A percentile compares a stretch with the other conserved stretches of the same genome.
These are phyloP conservation scores for Neurospora crassa DNA, from an alignment of 2,329 filamentous ascomycete species.

Conservation along the genomic window DNA sequence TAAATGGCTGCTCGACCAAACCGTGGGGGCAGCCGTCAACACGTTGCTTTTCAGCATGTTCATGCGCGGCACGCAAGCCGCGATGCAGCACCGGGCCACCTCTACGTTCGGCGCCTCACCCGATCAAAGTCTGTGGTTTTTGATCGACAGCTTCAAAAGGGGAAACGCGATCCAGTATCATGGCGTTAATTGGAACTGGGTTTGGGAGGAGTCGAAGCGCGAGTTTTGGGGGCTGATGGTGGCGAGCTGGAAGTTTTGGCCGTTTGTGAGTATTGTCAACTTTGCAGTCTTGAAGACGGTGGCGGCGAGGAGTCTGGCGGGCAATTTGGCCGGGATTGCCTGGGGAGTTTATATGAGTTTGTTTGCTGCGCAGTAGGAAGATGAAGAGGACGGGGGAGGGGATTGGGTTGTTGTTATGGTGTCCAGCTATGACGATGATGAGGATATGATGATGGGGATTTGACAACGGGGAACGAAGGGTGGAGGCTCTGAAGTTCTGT, in stretches of 20 bases:
- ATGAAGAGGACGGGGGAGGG: background rate
- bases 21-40: slow-evolving; percentile 46
- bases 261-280: slow-evolving; percentile 55
- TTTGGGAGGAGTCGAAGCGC: slow-evolving; percentile 33
- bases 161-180: slow-evolving; percentile 33
- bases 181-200: slow-evolving; percentile 33
- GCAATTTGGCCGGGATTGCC: slow-evolving; percentile 54
- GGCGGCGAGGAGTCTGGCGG: slow-evolving; percentile 55
- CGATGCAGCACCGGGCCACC: slow-evolving; percentile 34
- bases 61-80: slow-evolving; percentile 43
- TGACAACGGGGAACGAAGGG: background rate
- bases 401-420: background rate
- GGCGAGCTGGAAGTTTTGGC: slow-evolving; percentile 66
- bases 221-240: slow-evolving; percentile 57
- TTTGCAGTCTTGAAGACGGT: slow-evolving; percentile 57
- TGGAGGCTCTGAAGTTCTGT: background rate
- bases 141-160: slow-evolving; percentile 14
- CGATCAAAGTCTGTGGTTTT: slow-evolving; percentile 23
- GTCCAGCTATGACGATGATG: background rate
- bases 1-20: slow-evolving; percentile 43
- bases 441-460: background rate
- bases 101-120: slow-evolving; percentile 20
- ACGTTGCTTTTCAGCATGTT: slow-evolving; percentile 44
- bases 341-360: slow-evolving; percentile 67
- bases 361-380: slow-evolving; percentile 24